Evolutionary conservation across 257 asterid genomes (phyloP).

Genomic region (Ilex aquifolium): DNA sequence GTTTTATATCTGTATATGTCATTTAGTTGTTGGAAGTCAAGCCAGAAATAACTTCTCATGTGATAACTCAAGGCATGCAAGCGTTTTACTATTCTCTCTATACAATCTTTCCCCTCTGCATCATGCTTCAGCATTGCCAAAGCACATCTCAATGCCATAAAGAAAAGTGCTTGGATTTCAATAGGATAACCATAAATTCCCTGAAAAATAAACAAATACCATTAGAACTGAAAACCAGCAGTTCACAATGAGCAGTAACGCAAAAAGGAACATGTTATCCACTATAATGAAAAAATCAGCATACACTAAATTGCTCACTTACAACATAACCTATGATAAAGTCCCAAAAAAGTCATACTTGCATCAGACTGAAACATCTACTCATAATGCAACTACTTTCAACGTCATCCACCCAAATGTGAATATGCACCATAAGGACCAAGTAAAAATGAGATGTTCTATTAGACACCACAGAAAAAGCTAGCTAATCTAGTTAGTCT

Average conservation of each 20-base stretch:
- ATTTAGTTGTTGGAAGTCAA: slow-evolving; percentile 65
- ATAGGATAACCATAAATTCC: slow-evolving; percentile 79
- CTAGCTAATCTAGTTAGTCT: too few species aligned
- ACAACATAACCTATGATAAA: too few species aligned
- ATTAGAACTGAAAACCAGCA: neutral
- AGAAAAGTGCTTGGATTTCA: slow-evolving; percentile 74
- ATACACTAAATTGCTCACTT: too few species aligned
- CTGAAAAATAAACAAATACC: slow-evolving; percentile 25
- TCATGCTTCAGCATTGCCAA: slow-evolving; percentile 57
- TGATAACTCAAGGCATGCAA: slow-evolving; percentile 72
- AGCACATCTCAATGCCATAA: slow-evolving; percentile 68
- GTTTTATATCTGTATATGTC: slow-evolving; percentile 71
- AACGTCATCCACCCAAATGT: too few species aligned
- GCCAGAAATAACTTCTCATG: slow-evolving; percentile 78
- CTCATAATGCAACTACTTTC: too few species aligned
- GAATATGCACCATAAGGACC: too few species aligned
- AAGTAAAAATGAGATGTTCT: too few species aligned
- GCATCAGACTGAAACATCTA: too few species aligned
- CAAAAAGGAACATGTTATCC: neutral
- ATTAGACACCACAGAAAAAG: too few species aligned
- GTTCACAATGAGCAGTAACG: too few species aligned
- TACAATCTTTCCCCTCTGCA: slow-evolving; percentile 55
- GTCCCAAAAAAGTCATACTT: too few species aligned
- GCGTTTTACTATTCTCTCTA: slow-evolving; percentile 64
- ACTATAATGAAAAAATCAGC: neutral